A percentile compares a stretch with the other conserved stretches of the same genome.
phyloP scores from a whole-genome alignment of 2,329 filamentous ascomycete species.

The Zopfia rhizophila region DNA sequence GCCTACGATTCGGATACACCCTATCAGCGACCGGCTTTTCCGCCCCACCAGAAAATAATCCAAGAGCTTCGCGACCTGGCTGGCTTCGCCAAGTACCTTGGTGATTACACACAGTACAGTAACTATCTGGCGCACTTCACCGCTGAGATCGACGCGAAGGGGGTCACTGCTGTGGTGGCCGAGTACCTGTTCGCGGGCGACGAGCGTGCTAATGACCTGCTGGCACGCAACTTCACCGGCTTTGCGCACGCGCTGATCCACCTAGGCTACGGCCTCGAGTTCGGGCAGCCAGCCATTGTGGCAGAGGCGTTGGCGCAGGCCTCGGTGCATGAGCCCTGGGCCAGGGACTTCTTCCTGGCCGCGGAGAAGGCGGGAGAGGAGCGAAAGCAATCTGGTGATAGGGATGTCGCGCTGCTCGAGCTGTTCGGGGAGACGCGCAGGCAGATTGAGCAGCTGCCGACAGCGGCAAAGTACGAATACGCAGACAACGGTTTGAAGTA shows the following conservation, averaged over 20 bases:
- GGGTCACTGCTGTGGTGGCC: slow-evolving; percentile 12
- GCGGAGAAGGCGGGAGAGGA: slow-evolving; percentile 6
- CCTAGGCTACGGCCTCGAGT: slow-evolving; percentile 37
- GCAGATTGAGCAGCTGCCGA: no score
- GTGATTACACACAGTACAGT: no score
- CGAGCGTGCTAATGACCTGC: slow-evolving; percentile 8
- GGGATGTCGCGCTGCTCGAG: neutral
- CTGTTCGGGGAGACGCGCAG: neutral
- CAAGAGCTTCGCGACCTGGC: no score
- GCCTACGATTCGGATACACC: slow-evolving; percentile 20
- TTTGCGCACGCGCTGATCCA: slow-evolving; percentile 33
- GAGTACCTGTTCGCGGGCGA: slow-evolving; percentile 15
- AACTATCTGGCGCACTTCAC: slow-evolving; percentile 23
- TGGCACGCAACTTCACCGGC: slow-evolving; percentile 18
- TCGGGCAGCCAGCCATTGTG: slow-evolving; percentile 30
- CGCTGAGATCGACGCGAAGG: slow-evolving; percentile 11
- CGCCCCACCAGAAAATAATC: no score
- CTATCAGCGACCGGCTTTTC: slow-evolving; percentile 28
- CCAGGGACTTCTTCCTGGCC: no score
- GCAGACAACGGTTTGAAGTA: no score
- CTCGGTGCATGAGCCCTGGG: slow-evolving; percentile 41
- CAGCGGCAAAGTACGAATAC: no score
- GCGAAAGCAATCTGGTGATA: neutral
- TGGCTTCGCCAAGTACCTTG: no score
- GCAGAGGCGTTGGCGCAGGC: slow-evolving; percentile 38